phyloP scores from a whole-genome alignment of 2,329 filamentous ascomycete species.

The Penicillium freii region DNA sequence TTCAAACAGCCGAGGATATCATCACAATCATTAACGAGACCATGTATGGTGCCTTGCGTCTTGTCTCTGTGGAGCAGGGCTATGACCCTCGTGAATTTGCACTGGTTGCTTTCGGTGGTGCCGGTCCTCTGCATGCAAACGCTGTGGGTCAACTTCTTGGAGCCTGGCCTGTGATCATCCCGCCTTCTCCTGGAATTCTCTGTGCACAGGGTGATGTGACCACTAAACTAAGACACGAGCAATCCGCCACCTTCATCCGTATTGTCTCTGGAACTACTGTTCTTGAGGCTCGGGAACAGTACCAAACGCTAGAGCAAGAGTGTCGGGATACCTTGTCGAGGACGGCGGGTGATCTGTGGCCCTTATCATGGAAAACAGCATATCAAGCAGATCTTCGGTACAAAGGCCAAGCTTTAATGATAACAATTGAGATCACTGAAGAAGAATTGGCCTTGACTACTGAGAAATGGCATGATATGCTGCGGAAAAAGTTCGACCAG shows the following conservation, averaged over 20 bases:
- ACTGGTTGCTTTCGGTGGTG: slow-evolving; percentile 52
- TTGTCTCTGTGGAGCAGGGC: slow-evolving; percentile 54
- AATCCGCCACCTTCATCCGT: slow-evolving; percentile 49
- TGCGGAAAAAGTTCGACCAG: slow-evolving; percentile 43
- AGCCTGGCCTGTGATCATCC: slow-evolving; percentile 54
- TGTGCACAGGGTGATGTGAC: slow-evolving; percentile 53
- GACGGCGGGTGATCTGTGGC: slow-evolving; percentile 32
- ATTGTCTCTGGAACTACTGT: slow-evolving; percentile 38
- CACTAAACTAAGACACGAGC: slow-evolving; percentile 50
- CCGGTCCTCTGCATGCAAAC: slow-evolving; percentile 53
- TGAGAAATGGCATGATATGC: slow-evolving; percentile 27
- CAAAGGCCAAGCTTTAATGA: slow-evolving; percentile 46
- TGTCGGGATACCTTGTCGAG: slow-evolving; percentile 42
- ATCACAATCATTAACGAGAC: slow-evolving; percentile 52
- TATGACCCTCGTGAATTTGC: slow-evolving; percentile 53
- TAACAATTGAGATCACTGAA: slow-evolving; percentile 37
- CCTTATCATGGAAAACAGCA: slow-evolving; percentile 31
- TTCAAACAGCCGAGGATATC: slow-evolving; percentile 49
- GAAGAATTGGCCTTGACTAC: slow-evolving; percentile 36
- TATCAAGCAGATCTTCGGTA: slow-evolving; percentile 51
- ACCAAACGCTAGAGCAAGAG: slow-evolving; percentile 38
- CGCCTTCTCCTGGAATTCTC: slow-evolving; percentile 50
- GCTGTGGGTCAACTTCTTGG: slow-evolving; percentile 51
- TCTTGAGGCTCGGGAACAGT: slow-evolving; percentile 33
- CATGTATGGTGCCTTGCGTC: slow-evolving; percentile 52